A percentile compares a stretch with the other conserved stretches of the same genome.
These are phyloP conservation scores for Eucalyptus marginata DNA, from an alignment of 345 rosid genomes.

Conservation along the genomic window DNA sequence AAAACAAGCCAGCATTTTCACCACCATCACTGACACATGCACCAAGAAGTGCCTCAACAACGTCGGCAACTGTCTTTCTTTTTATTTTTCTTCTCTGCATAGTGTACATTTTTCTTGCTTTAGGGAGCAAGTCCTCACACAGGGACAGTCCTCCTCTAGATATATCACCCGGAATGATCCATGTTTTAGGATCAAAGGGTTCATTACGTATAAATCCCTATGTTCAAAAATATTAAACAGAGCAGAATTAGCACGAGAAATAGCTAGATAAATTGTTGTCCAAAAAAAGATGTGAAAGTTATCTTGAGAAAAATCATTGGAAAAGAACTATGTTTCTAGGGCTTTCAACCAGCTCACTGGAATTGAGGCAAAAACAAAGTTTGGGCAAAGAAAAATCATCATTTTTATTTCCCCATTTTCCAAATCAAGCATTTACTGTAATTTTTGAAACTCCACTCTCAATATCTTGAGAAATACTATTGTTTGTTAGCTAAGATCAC, in stretches of 20 bases:
- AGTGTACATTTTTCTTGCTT: conserved; percentile 27
- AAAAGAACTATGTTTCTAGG: background rate
- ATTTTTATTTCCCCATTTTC: background rate
- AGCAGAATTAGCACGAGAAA: background rate
- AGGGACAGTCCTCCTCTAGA: conserved; percentile 15
- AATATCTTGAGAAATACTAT: background rate
- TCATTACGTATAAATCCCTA: conserved; percentile 82
- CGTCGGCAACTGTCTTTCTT: conserved; percentile 68
- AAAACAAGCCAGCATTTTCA: conserved; percentile 44
- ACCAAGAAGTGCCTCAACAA: conserved; percentile 80
- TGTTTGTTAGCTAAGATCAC: background rate
- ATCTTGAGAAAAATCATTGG: background rate
- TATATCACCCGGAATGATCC: conserved; percentile 66
- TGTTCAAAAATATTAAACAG: background rate
- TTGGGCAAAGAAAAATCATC: background rate
- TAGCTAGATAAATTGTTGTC: background rate
- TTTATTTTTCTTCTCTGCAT: conserved; percentile 30
- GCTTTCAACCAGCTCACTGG: background rate
- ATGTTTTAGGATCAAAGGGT: conserved; percentile 51
- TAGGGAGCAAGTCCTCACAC: conserved; percentile 15
- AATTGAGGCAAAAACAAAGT: background rate
- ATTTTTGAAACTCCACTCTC: background rate
- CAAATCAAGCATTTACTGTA: background rate
- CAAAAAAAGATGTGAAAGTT: too few relatives aligned
- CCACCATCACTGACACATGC: conserved; percentile 71